These are phyloP conservation scores for Zizania latifolia DNA, from an alignment of 176 grass and related monocot genomes.

Conservation along the genomic window DNA sequence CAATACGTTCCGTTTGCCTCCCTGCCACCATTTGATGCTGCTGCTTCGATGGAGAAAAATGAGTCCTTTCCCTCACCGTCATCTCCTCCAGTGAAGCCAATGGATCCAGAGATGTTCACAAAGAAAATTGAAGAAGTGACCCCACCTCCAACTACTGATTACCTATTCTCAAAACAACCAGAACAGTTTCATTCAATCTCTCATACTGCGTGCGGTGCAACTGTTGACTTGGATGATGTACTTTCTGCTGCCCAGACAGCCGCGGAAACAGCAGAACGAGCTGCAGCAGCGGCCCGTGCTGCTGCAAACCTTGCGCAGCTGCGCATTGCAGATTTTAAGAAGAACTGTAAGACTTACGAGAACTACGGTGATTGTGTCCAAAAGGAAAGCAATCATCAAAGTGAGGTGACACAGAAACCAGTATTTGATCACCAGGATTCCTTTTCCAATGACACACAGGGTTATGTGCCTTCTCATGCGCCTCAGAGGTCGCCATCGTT, in stretches of 20 bases:
- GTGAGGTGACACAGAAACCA: slow-evolving; percentile 25
- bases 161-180: slow-evolving; percentile 24
- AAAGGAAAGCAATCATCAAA: slow-evolving; percentile 30
- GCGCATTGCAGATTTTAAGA: slow-evolving; percentile 65
- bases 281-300: slow-evolving; percentile 66
- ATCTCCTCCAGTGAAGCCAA: slow-evolving; percentile 32
- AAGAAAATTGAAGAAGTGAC: slow-evolving; percentile 40
- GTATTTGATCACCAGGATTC: slow-evolving; percentile 69
- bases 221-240: slow-evolving; percentile 64
- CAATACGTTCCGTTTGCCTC: slow-evolving; percentile 71
- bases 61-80: slow-evolving; percentile 21
- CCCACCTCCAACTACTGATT: slow-evolving; percentile 31
- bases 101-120: slow-evolving; percentile 31
- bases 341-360: slow-evolving; percentile 30
- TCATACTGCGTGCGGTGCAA: slow-evolving; percentile 12
- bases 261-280: slow-evolving; percentile 70
- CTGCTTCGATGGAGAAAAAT: slow-evolving; percentile 23
- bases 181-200: slow-evolving; percentile 11
- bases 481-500: slow-evolving; percentile 61
- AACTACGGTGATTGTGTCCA: slow-evolving; percentile 16
- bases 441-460: slow-evolving; percentile 32
- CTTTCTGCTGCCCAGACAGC: slow-evolving; percentile 69
- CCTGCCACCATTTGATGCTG: slow-evolving; percentile 34
- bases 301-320: slow-evolving; percentile 73
- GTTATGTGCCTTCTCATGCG: slow-evolving; percentile 36